Evolutionary conservation across 2,329 filamentous ascomycete species (phyloP).

Genomic region (Bipolaris sorokiniana): DNA sequence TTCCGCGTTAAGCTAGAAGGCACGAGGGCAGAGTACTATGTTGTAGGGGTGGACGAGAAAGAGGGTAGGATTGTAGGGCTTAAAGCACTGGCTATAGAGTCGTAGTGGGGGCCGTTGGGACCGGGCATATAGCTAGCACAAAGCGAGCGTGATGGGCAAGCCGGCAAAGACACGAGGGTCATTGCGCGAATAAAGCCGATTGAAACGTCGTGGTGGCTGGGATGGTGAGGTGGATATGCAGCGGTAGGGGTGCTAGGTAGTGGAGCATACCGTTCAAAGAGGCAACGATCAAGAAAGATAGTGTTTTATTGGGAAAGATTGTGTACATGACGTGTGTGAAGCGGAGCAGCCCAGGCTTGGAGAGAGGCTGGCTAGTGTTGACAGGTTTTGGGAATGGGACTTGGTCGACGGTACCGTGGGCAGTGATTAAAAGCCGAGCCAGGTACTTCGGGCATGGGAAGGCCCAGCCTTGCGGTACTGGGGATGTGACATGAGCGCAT

Average conservation of each 20-base stretch:
- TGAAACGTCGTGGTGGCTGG: conserved; percentile 10
- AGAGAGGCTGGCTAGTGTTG: neutral
- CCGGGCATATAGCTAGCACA: neutral
- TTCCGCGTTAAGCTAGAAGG: conserved; percentile 71
- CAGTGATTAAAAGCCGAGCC: neutral
- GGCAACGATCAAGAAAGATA: conserved; percentile 1
- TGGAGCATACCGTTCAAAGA: conserved; percentile 2
- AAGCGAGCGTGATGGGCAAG: neutral
- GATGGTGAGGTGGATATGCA: conserved; percentile 7
- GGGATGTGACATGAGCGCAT: neutral
- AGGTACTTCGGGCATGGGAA: neutral
- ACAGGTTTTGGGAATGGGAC: neutral
- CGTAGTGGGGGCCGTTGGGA: conserved; percentile 23
- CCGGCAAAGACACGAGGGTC: neutral
- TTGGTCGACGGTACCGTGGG: neutral
- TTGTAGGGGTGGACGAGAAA: conserved; percentile 68
- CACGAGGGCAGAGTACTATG: conserved; percentile 77
- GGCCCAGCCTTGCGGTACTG: conserved; percentile 9
- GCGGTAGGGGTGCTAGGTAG: conserved; percentile 6
- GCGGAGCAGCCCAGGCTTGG: neutral
- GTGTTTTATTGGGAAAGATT: neutral
- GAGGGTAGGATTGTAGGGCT: conserved; percentile 73
- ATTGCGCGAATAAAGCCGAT: conserved; percentile 13
- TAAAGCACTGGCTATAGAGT: conserved; percentile 78
- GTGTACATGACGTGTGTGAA: neutral